Base-by-base conservation (phyloP, 1,139 yeast species). In the Pichia sp. region DNA sequence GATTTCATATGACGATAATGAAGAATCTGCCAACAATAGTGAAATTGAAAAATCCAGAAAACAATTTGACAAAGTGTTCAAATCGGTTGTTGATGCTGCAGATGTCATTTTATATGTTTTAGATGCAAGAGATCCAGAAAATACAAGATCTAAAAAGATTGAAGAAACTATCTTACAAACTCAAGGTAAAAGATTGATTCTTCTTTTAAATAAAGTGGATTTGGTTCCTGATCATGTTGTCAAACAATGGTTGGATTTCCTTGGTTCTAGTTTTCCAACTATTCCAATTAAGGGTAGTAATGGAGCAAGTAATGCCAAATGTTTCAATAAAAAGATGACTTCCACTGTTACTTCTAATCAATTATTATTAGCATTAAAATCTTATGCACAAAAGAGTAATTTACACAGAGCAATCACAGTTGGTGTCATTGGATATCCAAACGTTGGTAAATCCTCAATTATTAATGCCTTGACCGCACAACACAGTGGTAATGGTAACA, bases 111-210 rank as follows among this genome's bases (percentile, higher is more conserved):
- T 92, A 46, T 92, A 94, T 57, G 97, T 92, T 27, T 71, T 92
- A 59, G 99, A 92, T 67, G 96, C 99, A 3, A 81, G 99, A 65
- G 97, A 92, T 65, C 98, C 99, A 44, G 96, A 86, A 64, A 81
- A 90, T 33, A 92, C 98, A 4, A 78, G 99, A 61, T 88, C 97
- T 10, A 79, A 81, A 61, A 86, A 79, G 61, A 94, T 92, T 36
- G 99, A 92, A 69, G 84, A 86, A 61, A 86, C 95, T 2, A 90
- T 92, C 36, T 68, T 90, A 51, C 84, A 85, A 58, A 77, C 80
- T 55, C 82, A 79, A 51, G 85, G 85, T 48, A 92, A 92, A 66
- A 78, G 97, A 62, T 73, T 94, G 53, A 83, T 92, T 46, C 77
- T 87, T 56, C 77, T 92, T 37, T 70, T 92, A 56, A 92, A 92